Evolutionary conservation across 202 grass and related monocot genomes (phyloP).

Genomic region (Setaria italica): DNA sequence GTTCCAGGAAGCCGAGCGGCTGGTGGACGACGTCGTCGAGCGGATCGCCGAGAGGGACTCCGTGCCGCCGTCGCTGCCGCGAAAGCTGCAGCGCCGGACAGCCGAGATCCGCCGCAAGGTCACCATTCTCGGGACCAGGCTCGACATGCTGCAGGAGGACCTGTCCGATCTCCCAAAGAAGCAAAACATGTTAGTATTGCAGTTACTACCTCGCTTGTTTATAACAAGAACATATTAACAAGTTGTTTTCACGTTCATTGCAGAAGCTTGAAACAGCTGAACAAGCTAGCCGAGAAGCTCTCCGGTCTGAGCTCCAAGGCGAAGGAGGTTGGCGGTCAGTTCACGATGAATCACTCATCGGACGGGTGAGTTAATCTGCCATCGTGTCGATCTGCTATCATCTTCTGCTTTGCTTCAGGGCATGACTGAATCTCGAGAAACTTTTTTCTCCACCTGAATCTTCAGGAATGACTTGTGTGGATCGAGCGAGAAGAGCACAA

Average conservation of each 20-base stretch:
- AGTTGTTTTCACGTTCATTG: background rate
- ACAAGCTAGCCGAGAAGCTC: slow-evolving; percentile 65
- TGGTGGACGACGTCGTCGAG: slow-evolving; percentile 47
- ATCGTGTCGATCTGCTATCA: background rate
- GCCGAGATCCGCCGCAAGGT: slow-evolving; percentile 68
- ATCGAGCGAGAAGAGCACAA: slow-evolving; percentile 44
- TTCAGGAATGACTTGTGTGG: slow-evolving; percentile 61
- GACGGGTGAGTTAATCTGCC: slow-evolving; percentile 28
- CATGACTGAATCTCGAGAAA: background rate
- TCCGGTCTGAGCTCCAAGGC: slow-evolving; percentile 60
- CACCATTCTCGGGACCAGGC: slow-evolving; percentile 61
- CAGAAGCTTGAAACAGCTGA: slow-evolving; percentile 68
- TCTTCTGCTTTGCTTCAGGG: background rate
- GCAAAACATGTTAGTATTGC: slow-evolving; percentile 53
- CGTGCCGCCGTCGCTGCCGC: slow-evolving; percentile 52
- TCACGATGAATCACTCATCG: slow-evolving; percentile 51
- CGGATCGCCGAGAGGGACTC: slow-evolving; percentile 59
- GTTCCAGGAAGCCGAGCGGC: slow-evolving; percentile 60
- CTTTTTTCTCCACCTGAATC: background rate
- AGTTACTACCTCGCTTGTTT: background rate
- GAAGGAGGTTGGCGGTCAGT: slow-evolving; percentile 47
- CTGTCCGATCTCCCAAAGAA: slow-evolving; percentile 55
- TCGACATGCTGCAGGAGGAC: slow-evolving; percentile 62
- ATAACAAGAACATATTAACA: background rate
- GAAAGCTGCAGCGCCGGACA: slow-evolving; percentile 52